A percentile compares a stretch with the other conserved stretches of the same genome.
phyloP scores from a whole-genome alignment of 225 moss, liverwort and hornwort species.

The Sphagnum contortum region DNA sequence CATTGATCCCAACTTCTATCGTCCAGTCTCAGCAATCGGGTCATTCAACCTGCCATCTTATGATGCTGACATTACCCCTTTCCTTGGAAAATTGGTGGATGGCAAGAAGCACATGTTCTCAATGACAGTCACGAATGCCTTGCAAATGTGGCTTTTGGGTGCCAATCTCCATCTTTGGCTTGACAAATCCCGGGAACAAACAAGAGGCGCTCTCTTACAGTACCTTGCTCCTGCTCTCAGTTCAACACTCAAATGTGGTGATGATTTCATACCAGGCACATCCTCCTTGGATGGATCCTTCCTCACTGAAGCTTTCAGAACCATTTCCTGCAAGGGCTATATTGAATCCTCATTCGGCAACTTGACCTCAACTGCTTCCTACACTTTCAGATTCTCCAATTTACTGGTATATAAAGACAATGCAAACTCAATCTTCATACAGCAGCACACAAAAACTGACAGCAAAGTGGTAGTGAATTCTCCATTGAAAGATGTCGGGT shows the following conservation, averaged over 20 bases:
- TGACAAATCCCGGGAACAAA: constrained; percentile 22
- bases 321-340: constrained; percentile 48
- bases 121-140: constrained; percentile 61
- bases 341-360: constrained; percentile 61
- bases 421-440: constrained; percentile 11
- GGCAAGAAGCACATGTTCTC: constrained; percentile 39
- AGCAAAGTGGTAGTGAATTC: constrained; percentile 43
- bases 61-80: constrained; percentile 70
- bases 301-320: constrained; percentile 16
- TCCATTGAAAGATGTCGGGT: constrained; percentile 38
- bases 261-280: neutral
- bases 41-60: constrained; percentile 79
- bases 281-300: constrained; percentile 48
- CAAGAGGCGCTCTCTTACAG: constrained; percentile 30
- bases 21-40: constrained; percentile 74
- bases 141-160: constrained; percentile 59
- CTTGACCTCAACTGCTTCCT: constrained; percentile 45
- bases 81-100: constrained; percentile 58
- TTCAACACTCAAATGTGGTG: constrained; percentile 12
- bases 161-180: constrained; percentile 83
- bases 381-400: constrained; percentile 45
- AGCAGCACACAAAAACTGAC: constrained; percentile 42
- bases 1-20: constrained; percentile 80
- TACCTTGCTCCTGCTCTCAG: constrained; percentile 24
- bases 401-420: constrained; percentile 19